Evolutionary conservation across 2,329 filamentous ascomycete genomes (phyloP), one percentile per base, ranked within the genome.

Genomic region (Calonectria crousiana): DNA sequence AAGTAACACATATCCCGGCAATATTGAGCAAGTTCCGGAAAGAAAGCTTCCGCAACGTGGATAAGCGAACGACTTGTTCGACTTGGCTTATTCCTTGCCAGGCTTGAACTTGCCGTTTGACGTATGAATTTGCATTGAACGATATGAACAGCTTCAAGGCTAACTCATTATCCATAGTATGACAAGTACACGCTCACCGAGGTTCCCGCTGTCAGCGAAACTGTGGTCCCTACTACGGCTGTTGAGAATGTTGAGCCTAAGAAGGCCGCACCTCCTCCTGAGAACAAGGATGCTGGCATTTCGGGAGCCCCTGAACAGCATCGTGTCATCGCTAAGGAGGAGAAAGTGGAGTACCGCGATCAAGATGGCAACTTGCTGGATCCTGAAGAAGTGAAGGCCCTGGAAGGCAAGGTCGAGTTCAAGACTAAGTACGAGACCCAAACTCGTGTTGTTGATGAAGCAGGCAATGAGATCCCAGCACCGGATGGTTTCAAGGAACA

Each of bases 341-440:
- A 98, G 86, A 93, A 93, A 78, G 88, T 98, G 60, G 97, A 98
- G 86, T 99, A 98, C 86, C 94, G 97, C 69, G 97, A 98, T 84
- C 95, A 98, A 84, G 90, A 98, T 79, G 97, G 97, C 78, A 98
- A 98, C 82, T 84, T 98, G 38, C 90, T 99, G 38, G 88, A 96
- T 81, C 92, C 94, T 69, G 94, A 95, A 81, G 92, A 98, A 83
- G 95, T 99, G 73, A 92, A 94, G 81, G 91, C 91, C 26, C 91
- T 99, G 38, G 91, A 96, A 84, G 97, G 96, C 81, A 97, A 98
- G 85, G 96, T 98, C 74, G 95, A 95, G 81, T 98, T 99, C 87
- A 93, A 97, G 87, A 98, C 97, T 16, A 94, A 93, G 78, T 98
- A 98, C 83, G 96, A 98, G 88, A 98, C 96, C n/a, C 91, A 94